Conservation (phyloP, 192 early-diverging fungal species). For the Coemansia guatemalensis region DNA sequence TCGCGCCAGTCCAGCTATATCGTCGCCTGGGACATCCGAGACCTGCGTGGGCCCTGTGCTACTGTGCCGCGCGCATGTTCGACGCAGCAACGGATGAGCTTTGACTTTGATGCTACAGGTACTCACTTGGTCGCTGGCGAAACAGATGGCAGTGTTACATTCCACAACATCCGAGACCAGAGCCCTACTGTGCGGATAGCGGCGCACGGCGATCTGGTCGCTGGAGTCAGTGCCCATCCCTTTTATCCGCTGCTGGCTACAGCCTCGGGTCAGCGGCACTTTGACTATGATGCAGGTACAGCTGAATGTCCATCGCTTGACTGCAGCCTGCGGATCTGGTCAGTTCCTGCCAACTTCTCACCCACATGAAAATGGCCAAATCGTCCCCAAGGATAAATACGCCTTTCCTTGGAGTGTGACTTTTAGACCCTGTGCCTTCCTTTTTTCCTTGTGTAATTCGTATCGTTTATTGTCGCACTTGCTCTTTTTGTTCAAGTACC, state of each 20-base stretch:
- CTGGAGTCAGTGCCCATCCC: constrained; percentile 63
- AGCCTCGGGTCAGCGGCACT: constrained; percentile 69
- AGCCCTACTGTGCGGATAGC: not conserved
- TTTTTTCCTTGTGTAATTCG: not conserved
- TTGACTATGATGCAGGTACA: not conserved
- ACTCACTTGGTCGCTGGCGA: constrained; percentile 63
- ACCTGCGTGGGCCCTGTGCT: constrained; percentile 64
- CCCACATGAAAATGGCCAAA: not conserved
- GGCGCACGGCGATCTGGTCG: constrained; percentile 58
- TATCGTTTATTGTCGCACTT: not conserved
- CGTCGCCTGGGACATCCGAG: constrained; percentile 78
- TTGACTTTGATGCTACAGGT: constrained; percentile 68
- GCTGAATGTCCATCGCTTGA: not conserved
- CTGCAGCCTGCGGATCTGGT: constrained; percentile 29
- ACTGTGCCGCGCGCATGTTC: constrained; percentile 53
- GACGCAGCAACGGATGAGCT: constrained; percentile 73
- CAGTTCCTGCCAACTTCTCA: constrained; percentile 13
- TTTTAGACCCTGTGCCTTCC: not conserved
- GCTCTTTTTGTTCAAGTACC: not conserved
- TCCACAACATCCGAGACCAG: constrained; percentile 4
- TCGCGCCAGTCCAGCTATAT: constrained; percentile 62
- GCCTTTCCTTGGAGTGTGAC: not conserved
- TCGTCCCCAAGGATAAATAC: no score
- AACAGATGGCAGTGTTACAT: constrained; percentile 10
- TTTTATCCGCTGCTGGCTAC: constrained; percentile 65